These are phyloP conservation scores for Saccharomycopsis sp. DNA, from an alignment of 805 yeast species.

Conservation along the genomic window DNA sequence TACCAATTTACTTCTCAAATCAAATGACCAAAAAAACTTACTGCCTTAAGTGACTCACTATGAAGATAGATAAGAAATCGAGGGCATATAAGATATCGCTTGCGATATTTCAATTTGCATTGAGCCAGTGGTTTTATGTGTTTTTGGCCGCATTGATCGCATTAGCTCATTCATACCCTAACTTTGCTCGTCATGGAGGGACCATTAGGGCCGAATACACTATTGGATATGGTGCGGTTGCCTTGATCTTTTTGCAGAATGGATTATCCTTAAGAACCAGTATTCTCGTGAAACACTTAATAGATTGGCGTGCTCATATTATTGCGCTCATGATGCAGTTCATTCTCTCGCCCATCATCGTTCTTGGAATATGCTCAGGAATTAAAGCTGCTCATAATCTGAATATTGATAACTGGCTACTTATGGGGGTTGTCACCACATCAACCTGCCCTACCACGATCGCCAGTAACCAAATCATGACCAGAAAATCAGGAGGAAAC, in stretches of 20 bases:
- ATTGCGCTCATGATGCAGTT: constrained; percentile 64
- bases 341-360: constrained; percentile 60
- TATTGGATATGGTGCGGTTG: constrained; percentile 82
- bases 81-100: not conserved
- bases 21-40: not conserved
- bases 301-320: constrained; percentile 78
- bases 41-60: too few species aligned
- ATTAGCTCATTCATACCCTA: constrained; percentile 71
- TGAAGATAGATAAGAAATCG: not conserved
- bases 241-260: constrained; percentile 72
- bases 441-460: constrained; percentile 91
- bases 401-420: constrained; percentile 63
- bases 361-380: constrained; percentile 68
- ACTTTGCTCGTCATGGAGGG: constrained; percentile 81
- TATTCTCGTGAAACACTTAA: constrained; percentile 53
- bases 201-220: constrained; percentile 65
- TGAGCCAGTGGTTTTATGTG: constrained; percentile 67
- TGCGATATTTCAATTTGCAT: constrained; percentile 1
- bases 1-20: not conserved
- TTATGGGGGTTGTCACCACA: constrained; percentile 77
- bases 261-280: constrained; percentile 72
- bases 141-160: constrained; percentile 66
- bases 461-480: constrained; percentile 89
- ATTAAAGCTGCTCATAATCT: constrained; percentile 50
- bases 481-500: constrained; percentile 78